Conservation (phyloP, 164 flowering plant species). For the Malania oleifera region DNA sequence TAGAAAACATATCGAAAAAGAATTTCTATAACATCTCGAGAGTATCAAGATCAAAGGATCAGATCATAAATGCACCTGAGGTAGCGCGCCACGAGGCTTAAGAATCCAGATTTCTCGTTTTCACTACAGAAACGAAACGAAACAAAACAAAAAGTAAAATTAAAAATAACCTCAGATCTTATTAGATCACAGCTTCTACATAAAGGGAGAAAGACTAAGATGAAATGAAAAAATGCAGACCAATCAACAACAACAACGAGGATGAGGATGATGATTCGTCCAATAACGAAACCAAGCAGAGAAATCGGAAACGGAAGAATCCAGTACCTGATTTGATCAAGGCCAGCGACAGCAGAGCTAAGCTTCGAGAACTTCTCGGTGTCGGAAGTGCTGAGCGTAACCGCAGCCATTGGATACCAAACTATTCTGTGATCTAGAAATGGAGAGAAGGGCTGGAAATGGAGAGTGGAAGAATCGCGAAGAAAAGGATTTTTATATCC, state of each 20-base stretch:
- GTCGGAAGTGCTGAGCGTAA: constrained; percentile 32
- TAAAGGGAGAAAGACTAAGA: background rate
- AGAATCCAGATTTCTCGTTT: constrained; percentile 90
- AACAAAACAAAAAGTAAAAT: constrained; percentile 4
- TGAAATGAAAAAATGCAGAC: background rate
- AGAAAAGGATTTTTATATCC: too few relatives aligned
- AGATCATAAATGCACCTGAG: constrained; percentile 50
- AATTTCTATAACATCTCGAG: background rate
- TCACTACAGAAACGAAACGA: constrained; percentile 48
- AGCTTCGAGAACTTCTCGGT: constrained; percentile 61
- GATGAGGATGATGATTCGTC: background rate
- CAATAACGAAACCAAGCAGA: background rate
- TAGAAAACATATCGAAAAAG: background rate
- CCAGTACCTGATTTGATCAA: constrained; percentile 70
- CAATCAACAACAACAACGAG: background rate
- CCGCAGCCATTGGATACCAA: constrained; percentile 37
- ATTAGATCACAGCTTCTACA: too few relatives aligned
- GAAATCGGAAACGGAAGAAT: background rate
- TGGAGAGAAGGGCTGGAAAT: background rate
- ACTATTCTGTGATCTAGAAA: constrained; percentile 3
- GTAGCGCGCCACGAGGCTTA: constrained; percentile 85
- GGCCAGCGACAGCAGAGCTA: constrained; percentile 56
- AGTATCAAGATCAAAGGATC: background rate
- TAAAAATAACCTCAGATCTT: constrained; percentile 18
- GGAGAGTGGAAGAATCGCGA: too few relatives aligned